Conservation (phyloP, 495 filamentous ascomycete genomes). For the Xylaria flabelliformis region DNA sequence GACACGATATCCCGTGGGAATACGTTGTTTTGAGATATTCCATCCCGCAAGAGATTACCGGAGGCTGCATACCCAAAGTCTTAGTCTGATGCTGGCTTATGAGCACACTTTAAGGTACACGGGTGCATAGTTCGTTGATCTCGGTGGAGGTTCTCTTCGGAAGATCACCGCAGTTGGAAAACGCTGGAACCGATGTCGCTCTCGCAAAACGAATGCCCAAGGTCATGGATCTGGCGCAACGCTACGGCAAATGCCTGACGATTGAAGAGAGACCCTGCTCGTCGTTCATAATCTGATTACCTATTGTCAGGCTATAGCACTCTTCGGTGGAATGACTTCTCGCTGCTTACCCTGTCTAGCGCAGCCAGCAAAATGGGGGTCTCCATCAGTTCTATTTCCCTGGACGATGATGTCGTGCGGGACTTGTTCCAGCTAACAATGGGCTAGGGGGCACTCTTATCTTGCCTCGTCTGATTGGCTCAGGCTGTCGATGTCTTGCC, state of each 20-base stretch:
- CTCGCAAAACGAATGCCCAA: not conserved
- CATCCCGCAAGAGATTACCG: not conserved
- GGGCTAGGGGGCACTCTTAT: slow-evolving; percentile 1
- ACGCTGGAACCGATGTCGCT: slow-evolving; percentile 12
- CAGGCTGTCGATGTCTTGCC: slow-evolving; percentile 10
- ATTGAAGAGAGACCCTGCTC: not conserved
- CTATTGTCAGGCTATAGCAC: slow-evolving; percentile 1
- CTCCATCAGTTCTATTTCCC: slow-evolving; percentile 6
- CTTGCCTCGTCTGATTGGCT: slow-evolving; percentile 20
- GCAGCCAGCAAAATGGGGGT: slow-evolving; percentile 11
- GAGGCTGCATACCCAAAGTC: not conserved
- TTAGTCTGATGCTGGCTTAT: not conserved
- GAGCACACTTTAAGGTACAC: not conserved
- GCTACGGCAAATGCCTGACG: slow-evolving; percentile 18
- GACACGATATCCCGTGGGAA: not conserved
- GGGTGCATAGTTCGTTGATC: not conserved
- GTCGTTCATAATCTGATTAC: slow-evolving; percentile 20
- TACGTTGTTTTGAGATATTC: not conserved
- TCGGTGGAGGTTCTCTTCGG: not conserved
- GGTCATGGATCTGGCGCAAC: slow-evolving; percentile 11
- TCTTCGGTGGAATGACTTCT: slow-evolving; percentile 8
- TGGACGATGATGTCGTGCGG: slow-evolving; percentile 23
- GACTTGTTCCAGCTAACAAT: slow-evolving; percentile 22
- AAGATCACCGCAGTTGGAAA: not conserved
- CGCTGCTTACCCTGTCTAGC: slow-evolving; percentile 13